Conservation (phyloP, 139 green algal species). For the Chlorella sp. region DNA sequence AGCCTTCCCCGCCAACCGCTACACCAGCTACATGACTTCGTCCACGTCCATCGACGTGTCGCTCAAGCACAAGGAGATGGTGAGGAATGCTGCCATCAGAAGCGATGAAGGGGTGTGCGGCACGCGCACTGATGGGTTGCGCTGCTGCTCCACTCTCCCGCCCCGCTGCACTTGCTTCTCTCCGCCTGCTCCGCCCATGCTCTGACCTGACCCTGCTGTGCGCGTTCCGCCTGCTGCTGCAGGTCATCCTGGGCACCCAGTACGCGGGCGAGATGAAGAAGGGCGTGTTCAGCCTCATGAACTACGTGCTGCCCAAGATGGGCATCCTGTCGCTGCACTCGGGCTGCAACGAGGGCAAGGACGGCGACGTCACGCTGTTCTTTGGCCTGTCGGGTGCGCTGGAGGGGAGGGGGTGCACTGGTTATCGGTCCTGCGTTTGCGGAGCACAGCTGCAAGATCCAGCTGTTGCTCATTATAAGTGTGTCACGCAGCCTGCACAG, state of each 20-base stretch:
- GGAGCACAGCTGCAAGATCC: no score
- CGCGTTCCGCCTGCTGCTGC: neutral
- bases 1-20: constrained; percentile 89
- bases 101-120: no score
- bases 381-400: constrained; percentile 82
- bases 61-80: constrained; percentile 81
- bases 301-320: constrained; percentile 92
- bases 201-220: neutral
- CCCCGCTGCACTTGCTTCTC: no score
- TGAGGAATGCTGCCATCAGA: no score
- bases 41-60: constrained; percentile 88
- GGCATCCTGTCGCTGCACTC: constrained; percentile 93
- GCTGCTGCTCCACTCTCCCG: no score
- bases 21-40: constrained; percentile 92
- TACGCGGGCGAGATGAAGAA: constrained; percentile 81
- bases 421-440: no score
- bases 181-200: no score
- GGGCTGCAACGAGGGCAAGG: constrained; percentile 87
- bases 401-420: no score
- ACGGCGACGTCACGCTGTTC: constrained; percentile 87
- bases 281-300: constrained; percentile 82
- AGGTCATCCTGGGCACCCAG: constrained; percentile 74
- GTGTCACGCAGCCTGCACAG: no score
- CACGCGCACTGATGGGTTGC: no score
- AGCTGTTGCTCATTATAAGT: no score